Base-by-base conservation (phyloP, 768 basidiomycete species). In the Mycena haematopus region DNA sequence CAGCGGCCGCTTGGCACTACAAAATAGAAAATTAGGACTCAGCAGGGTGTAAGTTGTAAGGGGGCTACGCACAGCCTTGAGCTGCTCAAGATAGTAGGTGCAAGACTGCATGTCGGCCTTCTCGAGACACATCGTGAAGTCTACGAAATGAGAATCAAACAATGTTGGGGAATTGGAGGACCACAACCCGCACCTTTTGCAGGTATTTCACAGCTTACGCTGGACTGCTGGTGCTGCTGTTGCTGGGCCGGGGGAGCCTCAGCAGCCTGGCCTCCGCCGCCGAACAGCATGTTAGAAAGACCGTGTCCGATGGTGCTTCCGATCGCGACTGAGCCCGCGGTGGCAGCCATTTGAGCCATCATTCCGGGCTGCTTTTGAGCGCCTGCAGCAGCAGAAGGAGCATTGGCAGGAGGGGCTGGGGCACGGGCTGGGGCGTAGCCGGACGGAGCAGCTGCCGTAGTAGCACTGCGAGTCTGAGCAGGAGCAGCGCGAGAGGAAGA, bases 241-340 rank as follows among this genome's bases (percentile, higher is more conserved):
- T 76, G 82, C 22, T 87, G 82, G 5, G 83, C 74, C 14, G 84
- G 80, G 24, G 80, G 81, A 17, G 85, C 82, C 29, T 79, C 77
- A 9, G 82, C 74, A 15, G 84, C 69, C 38, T 81, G 75, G 0
- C 79, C 76, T 38, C 74, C 78, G 60, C 91, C 87, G 50, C 94
- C 95, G 69, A 95, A 96, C 27, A 62, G 29, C 60, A 62, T 93
- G 74, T 75, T 84, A 44, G 92, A 93, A 66, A 96, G 72, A n/a
- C 94, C 94, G 72, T 96, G 94, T 47, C 93, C 94, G 65, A 96
- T 85, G 58, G 88, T 89, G 9, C 92, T 94, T 25, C 94, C 95
- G 52, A 93, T 80, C 6, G 93, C 95, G 52, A 96, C 93, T 60
- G 91, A 92, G 64, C 93, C 94, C 27, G 93, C 94, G 7, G 94